A percentile compares a stretch with the other conserved stretches of the same genome.
Evolutionary conservation across 495 filamentous ascomycete species (phyloP).

Genomic region (Xylaria grammica): DNA sequence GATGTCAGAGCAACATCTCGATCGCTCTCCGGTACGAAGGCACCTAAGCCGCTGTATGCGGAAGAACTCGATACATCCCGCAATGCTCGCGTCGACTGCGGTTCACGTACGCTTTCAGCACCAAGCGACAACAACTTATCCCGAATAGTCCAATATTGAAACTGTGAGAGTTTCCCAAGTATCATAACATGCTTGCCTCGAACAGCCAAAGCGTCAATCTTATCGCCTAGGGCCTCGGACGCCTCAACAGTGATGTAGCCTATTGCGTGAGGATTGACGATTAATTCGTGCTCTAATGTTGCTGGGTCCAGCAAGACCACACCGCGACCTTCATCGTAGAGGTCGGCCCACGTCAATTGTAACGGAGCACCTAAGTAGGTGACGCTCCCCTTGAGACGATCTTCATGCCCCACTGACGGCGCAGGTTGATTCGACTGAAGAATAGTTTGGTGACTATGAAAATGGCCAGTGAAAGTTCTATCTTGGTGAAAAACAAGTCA

Average conservation of each 20-base stretch:
- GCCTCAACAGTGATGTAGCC: conserved; percentile 29
- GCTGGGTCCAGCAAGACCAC: conserved; percentile 37
- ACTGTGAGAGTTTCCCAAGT: conserved; percentile 29
- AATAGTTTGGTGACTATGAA: conserved; percentile 41
- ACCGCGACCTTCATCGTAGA: conserved; percentile 34
- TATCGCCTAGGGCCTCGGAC: conserved; percentile 27
- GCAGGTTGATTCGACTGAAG: conserved; percentile 20
- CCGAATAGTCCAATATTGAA: conserved; percentile 34
- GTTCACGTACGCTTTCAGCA: conserved; percentile 36
- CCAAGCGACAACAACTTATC: conserved; percentile 33
- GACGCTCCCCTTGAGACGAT: conserved; percentile 29
- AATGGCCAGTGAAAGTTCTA: conserved; percentile 42
- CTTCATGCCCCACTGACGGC: neutral
- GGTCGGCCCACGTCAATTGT: conserved; percentile 40
- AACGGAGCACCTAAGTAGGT: conserved; percentile 38
- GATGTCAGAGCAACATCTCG: neutral
- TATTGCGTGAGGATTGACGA: conserved; percentile 35
- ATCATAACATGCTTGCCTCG: conserved; percentile 39
- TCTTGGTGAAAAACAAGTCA: neutral
- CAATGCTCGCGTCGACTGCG: conserved; percentile 23
- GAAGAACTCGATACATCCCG: neutral
- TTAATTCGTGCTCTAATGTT: conserved; percentile 33
- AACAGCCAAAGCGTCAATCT: conserved; percentile 22
- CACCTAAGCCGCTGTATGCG: conserved; percentile 21
- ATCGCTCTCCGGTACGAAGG: conserved; percentile 31